Evolutionary conservation across 371 early-diverging fungal genomes (phyloP), one percentile per base, ranked within the genome.

Genomic region (Conidiobolus incongruus): DNA sequence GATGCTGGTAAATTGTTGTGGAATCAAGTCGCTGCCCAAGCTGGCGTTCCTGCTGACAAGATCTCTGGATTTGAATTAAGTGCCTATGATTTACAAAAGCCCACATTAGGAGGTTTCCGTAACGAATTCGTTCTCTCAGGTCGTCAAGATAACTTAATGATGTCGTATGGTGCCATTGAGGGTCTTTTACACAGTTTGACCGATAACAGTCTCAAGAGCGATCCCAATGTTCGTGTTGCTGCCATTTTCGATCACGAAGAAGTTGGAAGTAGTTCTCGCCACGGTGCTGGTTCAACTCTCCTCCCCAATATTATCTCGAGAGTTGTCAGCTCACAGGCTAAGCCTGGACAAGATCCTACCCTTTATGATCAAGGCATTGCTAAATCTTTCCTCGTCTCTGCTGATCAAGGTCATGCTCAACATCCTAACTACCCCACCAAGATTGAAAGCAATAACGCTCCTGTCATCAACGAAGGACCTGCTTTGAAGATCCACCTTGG

Each of bases 221-320:
- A 90, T 31, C 52, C 73, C 42, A 70, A 76, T 45, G 73, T 93
- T 44, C 81, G 90, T 45, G 54, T 96, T 42, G 68, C 84, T 20
- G 72, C 81, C 8, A 66, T 92, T 11, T 97, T 97, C 54, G 97
- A 95, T 59, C 87, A 93, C 60, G 97, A 97, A 62, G 97, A 97
- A 52, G 72, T 94, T 37, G 97, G 97, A 17, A 86, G 87, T 26
- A 58, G 55, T n/a, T 79, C 89, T 16, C 88, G 90, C 3, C 77
- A 87, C 48, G 97, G 97, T 38, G 97, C 97, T 15, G 81, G 81
- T 52, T 89, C 90, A 4, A 77, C 80, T 46, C 60, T 92, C 49
- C 65, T 8, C 68, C 78, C 4, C 51, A 85, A 30, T 67, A 70
- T 44, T 66, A 83, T 39, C 19, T 59, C 60, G 4, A 47, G 59